These are phyloP conservation scores for Cicer chorassanicum DNA, from an alignment of 306 rosid species.

Conservation along the genomic window DNA sequence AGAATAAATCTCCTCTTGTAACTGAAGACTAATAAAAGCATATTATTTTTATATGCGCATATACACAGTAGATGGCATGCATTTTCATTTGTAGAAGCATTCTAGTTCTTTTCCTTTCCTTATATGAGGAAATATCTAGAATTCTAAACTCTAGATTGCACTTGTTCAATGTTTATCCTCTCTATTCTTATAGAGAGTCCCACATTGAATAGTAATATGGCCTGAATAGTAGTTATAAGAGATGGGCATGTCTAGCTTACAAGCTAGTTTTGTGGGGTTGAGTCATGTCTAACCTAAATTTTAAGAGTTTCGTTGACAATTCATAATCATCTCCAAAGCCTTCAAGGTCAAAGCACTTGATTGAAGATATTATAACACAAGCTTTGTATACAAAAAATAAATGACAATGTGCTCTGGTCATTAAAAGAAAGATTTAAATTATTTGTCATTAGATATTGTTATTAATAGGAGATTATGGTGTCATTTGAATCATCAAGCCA, in stretches of 20 bases:
- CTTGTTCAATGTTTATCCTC: slow-evolving; percentile 29
- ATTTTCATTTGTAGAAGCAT: slow-evolving; percentile 23
- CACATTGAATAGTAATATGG: background rate
- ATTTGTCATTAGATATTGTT: background rate
- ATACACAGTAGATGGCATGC: slow-evolving; percentile 10
- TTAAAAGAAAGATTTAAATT: slow-evolving; percentile 17
- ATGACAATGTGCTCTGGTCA: slow-evolving; percentile 1
- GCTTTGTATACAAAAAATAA: slow-evolving; percentile 28
- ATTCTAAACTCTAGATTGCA: slow-evolving; percentile 11
- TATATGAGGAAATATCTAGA: slow-evolving; percentile 8
- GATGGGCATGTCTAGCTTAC: slow-evolving; percentile 1
- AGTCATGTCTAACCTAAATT: background rate
- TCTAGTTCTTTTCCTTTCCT: slow-evolving; percentile 27
- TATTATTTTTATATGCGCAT: background rate
- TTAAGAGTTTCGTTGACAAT: slow-evolving; percentile 20
- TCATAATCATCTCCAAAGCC: slow-evolving; percentile 39
- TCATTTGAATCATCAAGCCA: slow-evolving; percentile 3
- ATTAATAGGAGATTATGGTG: background rate
- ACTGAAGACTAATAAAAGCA: slow-evolving; percentile 6
- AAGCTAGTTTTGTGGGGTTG: background rate
- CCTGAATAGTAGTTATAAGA: background rate
- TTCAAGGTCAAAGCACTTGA: slow-evolving; percentile 27
- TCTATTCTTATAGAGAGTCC: background rate
- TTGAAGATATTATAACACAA: slow-evolving; percentile 14
- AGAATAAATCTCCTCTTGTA: slow-evolving; percentile 11